Percentiles rank a stretch among this genome's conserved stretches.
Evolutionary conservation across 805 yeast species (phyloP).

Genomic region (Starmerella potacharoeniae): DNA sequence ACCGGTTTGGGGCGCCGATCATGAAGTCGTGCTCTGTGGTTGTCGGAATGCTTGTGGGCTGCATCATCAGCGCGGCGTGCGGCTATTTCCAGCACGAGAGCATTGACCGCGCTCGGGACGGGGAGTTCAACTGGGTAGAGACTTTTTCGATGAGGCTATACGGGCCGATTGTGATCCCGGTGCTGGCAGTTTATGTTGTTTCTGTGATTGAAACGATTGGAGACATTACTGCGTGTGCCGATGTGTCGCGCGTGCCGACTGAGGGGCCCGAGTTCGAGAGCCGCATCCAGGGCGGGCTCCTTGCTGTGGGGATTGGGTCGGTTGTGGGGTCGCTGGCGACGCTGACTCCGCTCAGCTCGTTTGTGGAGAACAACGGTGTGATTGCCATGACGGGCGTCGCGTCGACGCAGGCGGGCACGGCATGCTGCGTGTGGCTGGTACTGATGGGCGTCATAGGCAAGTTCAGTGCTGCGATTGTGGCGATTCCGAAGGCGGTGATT

Average conservation of each 20-base stretch:
- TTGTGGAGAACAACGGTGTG: slow-evolving; percentile 94
- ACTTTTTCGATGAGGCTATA: slow-evolving; percentile 67
- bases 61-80: slow-evolving; percentile 85
- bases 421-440: slow-evolving; percentile 67
- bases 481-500: slow-evolving; percentile 66
- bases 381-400: slow-evolving; percentile 89
- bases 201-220: slow-evolving; percentile 91
- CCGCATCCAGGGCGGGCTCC: slow-evolving; percentile 83
- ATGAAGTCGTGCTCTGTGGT: slow-evolving; percentile 92
- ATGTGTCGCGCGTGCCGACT: slow-evolving; percentile 74
- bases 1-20: slow-evolving; percentile 85
- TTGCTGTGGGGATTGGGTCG: slow-evolving; percentile 81
- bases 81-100: slow-evolving; percentile 56
- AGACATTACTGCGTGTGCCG: slow-evolving; percentile 88
- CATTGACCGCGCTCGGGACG: slow-evolving; percentile 66
- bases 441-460: slow-evolving; percentile 82
- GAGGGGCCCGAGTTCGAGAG: slow-evolving; percentile 65
- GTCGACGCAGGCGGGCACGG: slow-evolving; percentile 65
- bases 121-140: slow-evolving; percentile 76
- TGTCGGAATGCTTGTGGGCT: slow-evolving; percentile 71
- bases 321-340: slow-evolving; percentile 66
- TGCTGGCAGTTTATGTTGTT: slow-evolving; percentile 70
- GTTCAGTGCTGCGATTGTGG: slow-evolving; percentile 78
- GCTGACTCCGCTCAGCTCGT: slow-evolving; percentile 79
- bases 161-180: slow-evolving; percentile 78